Evolutionary conservation across 1,284 basidiomycete species (phyloP), one percentile per base, ranked within the genome.

Genomic region (Moesziomyces parantarcticus): DNA sequence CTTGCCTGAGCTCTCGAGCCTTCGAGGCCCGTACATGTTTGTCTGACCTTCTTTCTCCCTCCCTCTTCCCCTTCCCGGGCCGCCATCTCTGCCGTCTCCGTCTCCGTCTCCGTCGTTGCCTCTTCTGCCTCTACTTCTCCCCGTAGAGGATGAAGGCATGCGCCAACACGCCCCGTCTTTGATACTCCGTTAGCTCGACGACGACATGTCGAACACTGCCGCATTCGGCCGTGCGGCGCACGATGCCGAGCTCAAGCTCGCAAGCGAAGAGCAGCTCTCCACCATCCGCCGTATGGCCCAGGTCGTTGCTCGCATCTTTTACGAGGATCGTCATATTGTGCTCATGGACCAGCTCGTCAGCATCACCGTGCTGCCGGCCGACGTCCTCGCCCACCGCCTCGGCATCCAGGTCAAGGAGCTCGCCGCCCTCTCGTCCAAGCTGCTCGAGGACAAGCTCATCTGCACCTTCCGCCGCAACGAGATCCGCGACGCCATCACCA

Each of bases 351-450:
- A 95, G 85, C 89, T 99, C 80, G 89, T 93, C 70, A 89, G 91
- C 74, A 90, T 94, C 85, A 90, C 92, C 76, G 93, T 95, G 84
- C 89, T 94, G 80, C 93, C 93, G 84, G 93, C 94, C 83, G 94
- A 96, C 84, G 92, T 95, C 72, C 87, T 98, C 79, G 93, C 93
- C 11, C 90, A 91, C 56, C 87, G 92, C 64, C 90, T 96, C 86
- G 93, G 92, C 3, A 86, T 97, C 63, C 90, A 92, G 80, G 88
- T 91, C n/a, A 96, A 95, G 83, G 97, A 99, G 85, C 86, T 98
- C 71, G 91, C 92, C 84, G 96, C 95, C 85, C 88, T 97, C 82
- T 92, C 94, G 83, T 92, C 92, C 13, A 90, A 90, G 53, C 87
- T 99, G 59, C 88, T 92, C 52, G 91, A 91, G 67, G 93, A 97